Percentiles rank a stretch among this genome's conserved stretches.
These are phyloP conservation scores for Arthroderma sp. DNA, from an alignment of 2,329 filamentous ascomycete genomes.

Conservation along the genomic window DNA sequence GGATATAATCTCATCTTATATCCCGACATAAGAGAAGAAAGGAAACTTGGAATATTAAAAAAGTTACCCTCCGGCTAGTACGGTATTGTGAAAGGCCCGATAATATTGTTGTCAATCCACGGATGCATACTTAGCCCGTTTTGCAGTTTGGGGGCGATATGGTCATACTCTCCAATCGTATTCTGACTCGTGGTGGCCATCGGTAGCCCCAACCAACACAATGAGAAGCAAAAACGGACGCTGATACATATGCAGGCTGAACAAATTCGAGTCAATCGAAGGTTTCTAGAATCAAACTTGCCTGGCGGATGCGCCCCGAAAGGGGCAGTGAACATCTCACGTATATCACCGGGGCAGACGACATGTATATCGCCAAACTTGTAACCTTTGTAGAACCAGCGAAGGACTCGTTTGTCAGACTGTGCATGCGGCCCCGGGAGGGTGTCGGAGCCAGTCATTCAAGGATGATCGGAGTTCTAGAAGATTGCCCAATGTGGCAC, in stretches of 20 bases:
- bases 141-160: slow-evolving; percentile 4
- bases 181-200: not conserved
- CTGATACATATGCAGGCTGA: not conserved
- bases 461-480: not conserved
- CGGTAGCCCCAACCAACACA: slow-evolving; percentile 3
- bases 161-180: not conserved
- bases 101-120: not conserved
- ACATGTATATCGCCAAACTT: not conserved
- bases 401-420: not conserved
- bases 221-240: not conserved
- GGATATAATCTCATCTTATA: not conserved
- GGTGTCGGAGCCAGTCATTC: not conserved
- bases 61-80: not conserved
- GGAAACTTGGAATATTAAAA: not conserved
- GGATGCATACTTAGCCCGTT: not conserved
- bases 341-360: not conserved
- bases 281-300: not conserved
- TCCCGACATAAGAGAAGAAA: not conserved
- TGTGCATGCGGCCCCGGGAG: not conserved
- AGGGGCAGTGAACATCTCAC: not conserved
- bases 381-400: not conserved
- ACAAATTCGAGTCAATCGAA: not conserved
- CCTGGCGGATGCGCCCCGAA: not conserved
- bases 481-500: not conserved
- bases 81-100: not conserved